Conservation (phyloP, 2,329 filamentous ascomycete species). For the Teratosphaeria pseudoeucalypti region DNA sequence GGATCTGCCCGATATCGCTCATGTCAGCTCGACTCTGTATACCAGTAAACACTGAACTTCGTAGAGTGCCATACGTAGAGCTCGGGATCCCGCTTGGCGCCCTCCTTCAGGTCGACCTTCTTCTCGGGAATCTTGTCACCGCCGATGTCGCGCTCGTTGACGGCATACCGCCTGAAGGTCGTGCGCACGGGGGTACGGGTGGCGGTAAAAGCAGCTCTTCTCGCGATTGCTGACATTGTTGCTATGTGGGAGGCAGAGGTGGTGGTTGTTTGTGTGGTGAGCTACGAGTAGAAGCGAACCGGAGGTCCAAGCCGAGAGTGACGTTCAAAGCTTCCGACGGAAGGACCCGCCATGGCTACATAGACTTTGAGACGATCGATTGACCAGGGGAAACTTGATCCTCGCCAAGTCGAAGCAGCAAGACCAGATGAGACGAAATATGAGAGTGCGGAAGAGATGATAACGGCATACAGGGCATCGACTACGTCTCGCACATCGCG, state of each 20-base stretch:
- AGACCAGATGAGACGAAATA: background rate
- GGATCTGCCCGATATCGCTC: conserved; percentile 50
- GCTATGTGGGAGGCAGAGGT: background rate
- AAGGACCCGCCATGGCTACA: background rate
- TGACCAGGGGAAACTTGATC: background rate
- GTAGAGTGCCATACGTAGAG: conserved; percentile 50
- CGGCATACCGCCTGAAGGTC: conserved; percentile 6
- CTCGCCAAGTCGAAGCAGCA: background rate
- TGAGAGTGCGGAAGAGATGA: background rate
- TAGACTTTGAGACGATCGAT: background rate
- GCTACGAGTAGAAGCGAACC: background rate
- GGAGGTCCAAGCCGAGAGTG: background rate
- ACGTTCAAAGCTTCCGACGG: background rate
- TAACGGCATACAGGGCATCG: background rate
- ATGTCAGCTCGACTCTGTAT: background rate
- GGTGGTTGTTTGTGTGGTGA: conserved; percentile 1
- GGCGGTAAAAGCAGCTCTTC: conserved; percentile 37
- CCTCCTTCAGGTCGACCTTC: conserved; percentile 47
- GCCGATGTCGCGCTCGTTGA: background rate
- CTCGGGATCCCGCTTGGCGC: conserved; percentile 61
- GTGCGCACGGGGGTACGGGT: conserved; percentile 27
- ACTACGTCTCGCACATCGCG: background rate
- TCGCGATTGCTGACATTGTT: conserved; percentile 38
- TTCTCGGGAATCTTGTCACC: conserved; percentile 13
- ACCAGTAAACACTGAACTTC: background rate